These are phyloP conservation scores for Pleurotus platypus DNA, from an alignment of 768 basidiomycete genomes.

Conservation along the genomic window DNA sequence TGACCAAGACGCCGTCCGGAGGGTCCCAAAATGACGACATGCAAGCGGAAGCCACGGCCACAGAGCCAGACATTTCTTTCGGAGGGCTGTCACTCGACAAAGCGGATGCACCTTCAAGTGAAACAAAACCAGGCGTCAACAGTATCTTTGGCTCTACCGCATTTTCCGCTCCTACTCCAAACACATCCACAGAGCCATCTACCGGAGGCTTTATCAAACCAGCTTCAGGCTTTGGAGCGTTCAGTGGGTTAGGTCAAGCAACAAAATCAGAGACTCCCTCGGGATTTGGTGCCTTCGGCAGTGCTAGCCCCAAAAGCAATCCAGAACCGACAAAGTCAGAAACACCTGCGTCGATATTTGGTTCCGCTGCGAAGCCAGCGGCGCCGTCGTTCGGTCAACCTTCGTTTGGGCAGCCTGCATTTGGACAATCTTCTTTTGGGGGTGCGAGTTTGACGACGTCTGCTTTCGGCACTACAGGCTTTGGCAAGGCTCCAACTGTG, in stretches of 20 bases:
- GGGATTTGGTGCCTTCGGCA: background rate
- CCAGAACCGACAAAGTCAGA: background rate
- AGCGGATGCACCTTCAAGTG: background rate
- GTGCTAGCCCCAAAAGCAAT: conserved; percentile 11
- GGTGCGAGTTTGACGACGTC: conserved; percentile 21
- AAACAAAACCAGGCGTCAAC: background rate
- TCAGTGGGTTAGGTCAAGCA: conserved; percentile 9
- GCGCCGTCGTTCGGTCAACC: conserved; percentile 24
- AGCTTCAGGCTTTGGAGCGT: conserved; percentile 32
- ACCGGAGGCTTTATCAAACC: conserved; percentile 13
- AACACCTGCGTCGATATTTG: background rate
- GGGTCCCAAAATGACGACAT: background rate
- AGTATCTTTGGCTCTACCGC: conserved; percentile 18
- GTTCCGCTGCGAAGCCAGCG: conserved; percentile 10
- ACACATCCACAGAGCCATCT: conserved; percentile 20
- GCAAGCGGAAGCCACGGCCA: background rate
- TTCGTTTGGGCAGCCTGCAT: conserved; percentile 33
- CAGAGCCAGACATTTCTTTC: background rate
- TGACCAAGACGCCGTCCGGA: background rate
- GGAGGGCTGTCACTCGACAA: conserved; percentile 3
- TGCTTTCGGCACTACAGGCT: conserved; percentile 31
- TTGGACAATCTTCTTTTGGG: conserved; percentile 27
- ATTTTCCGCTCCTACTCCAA: conserved; percentile 10
- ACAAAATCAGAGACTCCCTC: background rate
- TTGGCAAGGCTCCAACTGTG: conserved; percentile 18